Evolutionary conservation across 768 basidiomycete species (phyloP).

Genomic region (Lactifluus subvellereus): DNA sequence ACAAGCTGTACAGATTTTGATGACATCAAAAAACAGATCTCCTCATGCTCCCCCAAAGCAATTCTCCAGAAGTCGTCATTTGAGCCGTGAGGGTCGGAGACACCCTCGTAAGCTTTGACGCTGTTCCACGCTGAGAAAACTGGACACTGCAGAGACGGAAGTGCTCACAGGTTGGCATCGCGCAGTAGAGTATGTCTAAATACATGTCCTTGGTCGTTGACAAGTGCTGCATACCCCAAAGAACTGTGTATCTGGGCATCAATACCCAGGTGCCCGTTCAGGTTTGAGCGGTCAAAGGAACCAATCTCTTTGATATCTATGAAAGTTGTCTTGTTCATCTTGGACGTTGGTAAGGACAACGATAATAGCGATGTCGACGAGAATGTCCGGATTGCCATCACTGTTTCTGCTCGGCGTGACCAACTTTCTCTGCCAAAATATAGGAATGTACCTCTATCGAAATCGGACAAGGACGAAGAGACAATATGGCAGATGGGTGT

Average conservation of each 20-base stretch:
- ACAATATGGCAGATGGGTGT: constrained; percentile 67
- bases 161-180: background rate
- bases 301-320: constrained; percentile 12
- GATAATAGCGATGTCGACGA: constrained; percentile 31
- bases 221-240: background rate
- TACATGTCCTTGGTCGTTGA: constrained; percentile 12
- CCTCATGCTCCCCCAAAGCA: constrained; percentile 32
- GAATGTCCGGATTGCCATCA: constrained; percentile 45
- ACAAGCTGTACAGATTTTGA: constrained; percentile 38
- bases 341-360: background rate
- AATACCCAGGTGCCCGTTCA: constrained; percentile 38
- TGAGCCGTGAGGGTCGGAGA: background rate
- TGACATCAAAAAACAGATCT: constrained; percentile 45
- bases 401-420: constrained; percentile 16
- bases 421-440: constrained; percentile 11
- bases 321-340: background rate
- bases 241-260: constrained; percentile 41
- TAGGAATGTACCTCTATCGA: background rate
- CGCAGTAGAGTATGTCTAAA: constrained; percentile 3
- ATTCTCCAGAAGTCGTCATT: constrained; percentile 50
- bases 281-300: constrained; percentile 32
- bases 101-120: constrained; percentile 10
- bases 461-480: constrained; percentile 7
- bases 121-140: constrained; percentile 3
- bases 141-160: background rate